These are phyloP conservation scores for Dorcoceras hygrometricum DNA, from an alignment of 257 asterid species.

Conservation along the genomic window DNA sequence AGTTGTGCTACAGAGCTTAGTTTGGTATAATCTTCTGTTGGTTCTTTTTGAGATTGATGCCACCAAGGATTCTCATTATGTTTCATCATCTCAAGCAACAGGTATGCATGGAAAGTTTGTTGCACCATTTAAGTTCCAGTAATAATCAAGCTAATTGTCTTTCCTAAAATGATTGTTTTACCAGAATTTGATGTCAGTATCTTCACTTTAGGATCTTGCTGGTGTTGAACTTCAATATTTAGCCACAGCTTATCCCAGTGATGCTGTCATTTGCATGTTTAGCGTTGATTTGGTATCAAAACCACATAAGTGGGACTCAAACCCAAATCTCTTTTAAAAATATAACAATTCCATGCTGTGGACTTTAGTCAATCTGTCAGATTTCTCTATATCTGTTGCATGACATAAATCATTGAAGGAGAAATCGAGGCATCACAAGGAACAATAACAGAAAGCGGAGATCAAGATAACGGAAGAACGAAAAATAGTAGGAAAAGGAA, in stretches of 20 bases:
- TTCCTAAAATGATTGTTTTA: too few relatives aligned
- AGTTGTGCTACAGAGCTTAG: conserved; percentile 73
- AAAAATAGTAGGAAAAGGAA: conserved; percentile 35
- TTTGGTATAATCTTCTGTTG: conserved; percentile 82
- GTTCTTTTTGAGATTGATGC: conserved; percentile 76
- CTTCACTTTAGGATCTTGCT: too few relatives aligned
- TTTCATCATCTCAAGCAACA: conserved; percentile 36
- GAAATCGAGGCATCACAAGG: conserved; percentile 37
- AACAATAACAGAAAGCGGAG: conserved; percentile 23
- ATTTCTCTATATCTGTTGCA: conserved; percentile 1
- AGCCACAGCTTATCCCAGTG: too few relatives aligned
- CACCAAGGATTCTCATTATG: conserved; percentile 36
- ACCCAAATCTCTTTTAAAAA: too few relatives aligned
- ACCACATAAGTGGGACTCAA: too few relatives aligned
- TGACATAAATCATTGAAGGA: conserved; percentile 31
- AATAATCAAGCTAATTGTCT: background rate
- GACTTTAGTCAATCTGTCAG: too few relatives aligned
- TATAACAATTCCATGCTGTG: too few relatives aligned
- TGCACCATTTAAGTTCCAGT: conserved; percentile 7
- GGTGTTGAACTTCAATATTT: too few relatives aligned
- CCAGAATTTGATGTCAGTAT: too few relatives aligned
- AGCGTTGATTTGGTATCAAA: too few relatives aligned
- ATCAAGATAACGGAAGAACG: conserved; percentile 33
- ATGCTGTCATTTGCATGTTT: too few relatives aligned
- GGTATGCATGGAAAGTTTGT: conserved; percentile 37